phyloP scores from a whole-genome alignment of 164 flowering plant genomes.

The Echeveria elegans region DNA sequence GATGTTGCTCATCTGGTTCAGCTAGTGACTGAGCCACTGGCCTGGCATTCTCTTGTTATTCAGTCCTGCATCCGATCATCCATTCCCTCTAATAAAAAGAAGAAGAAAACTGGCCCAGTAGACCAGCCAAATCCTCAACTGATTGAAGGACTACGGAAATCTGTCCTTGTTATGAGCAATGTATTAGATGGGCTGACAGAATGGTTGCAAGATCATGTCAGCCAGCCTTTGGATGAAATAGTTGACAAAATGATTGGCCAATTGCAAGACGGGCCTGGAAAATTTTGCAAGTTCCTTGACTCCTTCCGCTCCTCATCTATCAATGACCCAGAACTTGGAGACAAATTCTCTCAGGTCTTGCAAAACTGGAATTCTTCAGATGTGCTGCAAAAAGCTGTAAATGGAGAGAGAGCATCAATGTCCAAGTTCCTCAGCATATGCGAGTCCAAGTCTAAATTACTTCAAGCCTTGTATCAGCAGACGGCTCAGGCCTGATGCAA shows the following conservation, averaged over 20 bases:
- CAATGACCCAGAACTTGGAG: conserved; percentile 36
- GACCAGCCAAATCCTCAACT: conserved; percentile 31
- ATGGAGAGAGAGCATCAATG: neutral
- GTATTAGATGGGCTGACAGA: conserved; percentile 36
- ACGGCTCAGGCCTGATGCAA: neutral
- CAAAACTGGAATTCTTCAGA: conserved; percentile 5
- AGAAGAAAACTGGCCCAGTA: conserved; percentile 55
- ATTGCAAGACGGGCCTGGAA: conserved; percentile 48
- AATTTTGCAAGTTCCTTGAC: conserved; percentile 34
- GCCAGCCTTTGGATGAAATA: conserved; percentile 31
- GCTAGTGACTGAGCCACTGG: conserved; percentile 66
- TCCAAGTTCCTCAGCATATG: conserved; percentile 6
- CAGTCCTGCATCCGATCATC: conserved; percentile 60
- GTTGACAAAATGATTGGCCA: conserved; percentile 27
- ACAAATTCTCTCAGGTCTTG: neutral
- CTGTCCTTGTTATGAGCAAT: conserved; percentile 32
- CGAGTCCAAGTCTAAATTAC: neutral
- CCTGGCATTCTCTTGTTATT: conserved; percentile 75
- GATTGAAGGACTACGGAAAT: conserved; percentile 26
- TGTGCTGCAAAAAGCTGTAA: neutral
- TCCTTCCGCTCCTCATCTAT: conserved; percentile 16
- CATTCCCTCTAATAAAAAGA: conserved; percentile 65
- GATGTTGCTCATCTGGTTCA: conserved; percentile 43
- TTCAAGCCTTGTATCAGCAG: neutral
- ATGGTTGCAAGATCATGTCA: conserved; percentile 42